Evolutionary conservation across 257 asterid genomes (phyloP), one percentile per base, ranked within the genome.

Genomic region (Nemophila menziesii): DNA sequence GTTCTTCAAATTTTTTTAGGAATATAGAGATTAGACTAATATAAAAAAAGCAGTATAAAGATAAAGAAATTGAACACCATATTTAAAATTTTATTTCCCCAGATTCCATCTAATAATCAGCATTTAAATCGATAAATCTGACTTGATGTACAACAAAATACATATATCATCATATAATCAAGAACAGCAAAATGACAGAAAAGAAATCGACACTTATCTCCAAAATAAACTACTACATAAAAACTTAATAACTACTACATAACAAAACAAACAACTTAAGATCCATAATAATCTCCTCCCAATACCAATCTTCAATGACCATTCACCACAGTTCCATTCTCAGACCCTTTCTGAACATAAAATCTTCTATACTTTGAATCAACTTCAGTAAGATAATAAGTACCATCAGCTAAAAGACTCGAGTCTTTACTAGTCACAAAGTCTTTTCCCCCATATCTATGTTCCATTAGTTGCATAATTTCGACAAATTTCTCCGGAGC

Each of bases 401-500:
- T 69, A 39, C 94, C 99, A 0, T 92, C 86, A 23, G 80, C 69
- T 38, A 90, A 86, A 59, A 79, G 89, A 57, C 96, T 90, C 12
- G 69, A 64, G 56, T 85, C 94, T 63, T 85, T 85, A 75, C 57
- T 79, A 1, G 96, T 85, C 41, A 74, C 66, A 4, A 76, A 80
- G 75, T 74, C 92, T 58, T 90, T 90, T 49, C 74, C 84, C 22
- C 98, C 98, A 34, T 90, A 90, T 51, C 96, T 85, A 46, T 80
- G 89, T 86, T 90, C 94, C 98, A 90, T 90, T 55, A 90, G 49
- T 60, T 85, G 69, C 98, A 90, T 72, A 15, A 55, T 65, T 33
- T 85, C 89, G 46, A 77, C 82, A 14, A 90, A 90, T 67, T 90
- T 77, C 56, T 79, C 93, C 0, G 99, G 99, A 24, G 77, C 63